Conservation (phyloP, 352 stramenopile genomes). For the Pythium myriotylum region DNA sequence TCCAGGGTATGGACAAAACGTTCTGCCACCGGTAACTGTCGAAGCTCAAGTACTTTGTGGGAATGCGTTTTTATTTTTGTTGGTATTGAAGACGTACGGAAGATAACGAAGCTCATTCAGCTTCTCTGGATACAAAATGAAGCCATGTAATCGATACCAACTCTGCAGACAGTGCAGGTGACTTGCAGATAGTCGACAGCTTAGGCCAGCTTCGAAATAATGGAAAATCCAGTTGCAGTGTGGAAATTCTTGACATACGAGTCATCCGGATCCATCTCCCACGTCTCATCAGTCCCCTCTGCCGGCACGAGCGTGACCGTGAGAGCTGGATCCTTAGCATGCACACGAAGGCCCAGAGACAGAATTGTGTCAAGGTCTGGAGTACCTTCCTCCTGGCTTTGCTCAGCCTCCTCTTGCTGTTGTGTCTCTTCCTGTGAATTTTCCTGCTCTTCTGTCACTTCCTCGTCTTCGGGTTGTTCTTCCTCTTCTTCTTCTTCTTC, state of each 20-base stretch:
- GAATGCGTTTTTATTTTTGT: no score
- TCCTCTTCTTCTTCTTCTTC: conserved; percentile 24
- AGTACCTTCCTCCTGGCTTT: background rate
- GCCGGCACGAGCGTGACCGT: background rate
- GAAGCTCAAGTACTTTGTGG: no score
- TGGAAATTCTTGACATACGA: conserved; percentile 8
- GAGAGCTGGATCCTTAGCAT: conserved; percentile 33
- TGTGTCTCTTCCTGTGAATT: conserved; percentile 1
- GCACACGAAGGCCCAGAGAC: conserved; percentile 37
- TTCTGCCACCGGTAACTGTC: no score
- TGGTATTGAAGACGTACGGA: no score
- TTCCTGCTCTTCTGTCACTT: conserved; percentile 12
- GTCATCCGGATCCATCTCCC: conserved; percentile 8
- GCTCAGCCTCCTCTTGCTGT: conserved; percentile 6
- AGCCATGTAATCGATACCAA: no score
- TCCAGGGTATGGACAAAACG: no score
- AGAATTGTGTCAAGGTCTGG: conserved; percentile 21
- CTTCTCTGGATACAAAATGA: no score
- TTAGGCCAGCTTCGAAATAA: background rate
- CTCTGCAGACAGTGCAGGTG: no score
- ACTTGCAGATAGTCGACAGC: no score
- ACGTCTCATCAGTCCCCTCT: background rate
- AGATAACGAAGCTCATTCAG: no score
- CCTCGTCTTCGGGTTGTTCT: conserved; percentile 15
- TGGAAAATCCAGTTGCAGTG: background rate